These are phyloP conservation scores for Cryptosporidium ryanae DNA, from an alignment of 169 alveolate species.

Conservation along the genomic window DNA sequence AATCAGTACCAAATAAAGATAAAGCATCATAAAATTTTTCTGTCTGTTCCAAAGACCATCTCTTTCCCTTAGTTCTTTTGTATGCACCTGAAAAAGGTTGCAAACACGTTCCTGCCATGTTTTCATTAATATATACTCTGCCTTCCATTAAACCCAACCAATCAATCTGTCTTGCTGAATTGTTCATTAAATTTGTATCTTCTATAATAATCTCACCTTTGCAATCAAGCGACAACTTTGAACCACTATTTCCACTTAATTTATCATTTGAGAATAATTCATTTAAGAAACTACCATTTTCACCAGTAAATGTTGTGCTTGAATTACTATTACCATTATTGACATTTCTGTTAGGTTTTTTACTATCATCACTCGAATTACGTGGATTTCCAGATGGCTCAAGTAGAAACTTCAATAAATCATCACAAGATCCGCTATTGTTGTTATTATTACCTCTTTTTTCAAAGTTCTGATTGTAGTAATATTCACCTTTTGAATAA, in stretches of 20 bases:
- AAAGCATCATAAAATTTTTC: slow-evolving; percentile 78
- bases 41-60: slow-evolving; percentile 80
- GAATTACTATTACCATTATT: background rate
- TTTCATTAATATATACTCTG: slow-evolving; percentile 67
- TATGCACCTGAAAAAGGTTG: slow-evolving; percentile 78
- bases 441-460: background rate
- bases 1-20: slow-evolving; percentile 77
- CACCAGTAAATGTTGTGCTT: background rate
- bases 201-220: slow-evolving; percentile 60
- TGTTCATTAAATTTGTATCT: background rate
- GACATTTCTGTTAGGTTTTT: background rate
- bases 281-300: slow-evolving; percentile 8
- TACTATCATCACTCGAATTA: background rate
- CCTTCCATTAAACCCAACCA: slow-evolving; percentile 74
- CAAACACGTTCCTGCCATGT: slow-evolving; percentile 69
- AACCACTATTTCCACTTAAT: slow-evolving; percentile 8
- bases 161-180: slow-evolving; percentile 32
- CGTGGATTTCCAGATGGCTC: background rate
- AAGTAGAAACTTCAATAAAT: slow-evolving; percentile 32
- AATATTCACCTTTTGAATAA: background rate
- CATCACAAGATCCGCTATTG: background rate
- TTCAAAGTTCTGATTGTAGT: background rate
- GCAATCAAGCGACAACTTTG: slow-evolving; percentile 54
- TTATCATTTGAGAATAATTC: slow-evolving; percentile 62
- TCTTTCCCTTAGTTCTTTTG: slow-evolving; percentile 78